Conservation (phyloP, 2,329 filamentous ascomycete species). For the Mariannaea sp. region DNA sequence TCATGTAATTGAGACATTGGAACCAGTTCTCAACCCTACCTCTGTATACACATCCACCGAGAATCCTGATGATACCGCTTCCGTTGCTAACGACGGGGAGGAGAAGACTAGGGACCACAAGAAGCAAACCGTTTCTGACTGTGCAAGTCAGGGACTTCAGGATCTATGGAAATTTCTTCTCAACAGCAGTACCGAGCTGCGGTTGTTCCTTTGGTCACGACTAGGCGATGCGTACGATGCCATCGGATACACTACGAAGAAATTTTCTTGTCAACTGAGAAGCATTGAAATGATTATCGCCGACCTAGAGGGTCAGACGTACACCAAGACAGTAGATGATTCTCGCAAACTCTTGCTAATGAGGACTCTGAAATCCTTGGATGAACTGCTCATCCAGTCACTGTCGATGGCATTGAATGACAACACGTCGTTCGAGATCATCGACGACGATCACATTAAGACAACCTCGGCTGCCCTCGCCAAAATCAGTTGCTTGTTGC, state of each 20-base stretch:
- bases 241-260: slow-evolving; percentile 85
- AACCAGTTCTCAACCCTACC: slow-evolving; percentile 83
- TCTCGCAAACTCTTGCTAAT: slow-evolving; percentile 74
- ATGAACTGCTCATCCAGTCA: slow-evolving; percentile 74
- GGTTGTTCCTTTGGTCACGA: slow-evolving; percentile 86
- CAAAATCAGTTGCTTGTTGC: slow-evolving; percentile 73
- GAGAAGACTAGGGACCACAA: slow-evolving; percentile 24
- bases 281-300: slow-evolving; percentile 82
- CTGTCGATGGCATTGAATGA: slow-evolving; percentile 73
- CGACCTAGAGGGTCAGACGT: slow-evolving; percentile 66
- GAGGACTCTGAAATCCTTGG: slow-evolving; percentile 76
- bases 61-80: slow-evolving; percentile 11
- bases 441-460: slow-evolving; percentile 79
- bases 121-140: slow-evolving; percentile 54
- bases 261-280: slow-evolving; percentile 83
- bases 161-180: slow-evolving; percentile 88
- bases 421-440: slow-evolving; percentile 74
- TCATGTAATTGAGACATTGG: slow-evolving; percentile 85
- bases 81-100: slow-evolving; percentile 22
- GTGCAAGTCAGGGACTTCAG: slow-evolving; percentile 61
- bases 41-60: slow-evolving; percentile 52
- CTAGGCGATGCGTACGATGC: slow-evolving; percentile 86
- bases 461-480: slow-evolving; percentile 74
- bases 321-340: slow-evolving; percentile 60
- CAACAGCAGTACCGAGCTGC: slow-evolving; percentile 79